Evolutionary conservation across 805 yeast species (phyloP).

Genomic region (Kuraishia cidri): DNA sequence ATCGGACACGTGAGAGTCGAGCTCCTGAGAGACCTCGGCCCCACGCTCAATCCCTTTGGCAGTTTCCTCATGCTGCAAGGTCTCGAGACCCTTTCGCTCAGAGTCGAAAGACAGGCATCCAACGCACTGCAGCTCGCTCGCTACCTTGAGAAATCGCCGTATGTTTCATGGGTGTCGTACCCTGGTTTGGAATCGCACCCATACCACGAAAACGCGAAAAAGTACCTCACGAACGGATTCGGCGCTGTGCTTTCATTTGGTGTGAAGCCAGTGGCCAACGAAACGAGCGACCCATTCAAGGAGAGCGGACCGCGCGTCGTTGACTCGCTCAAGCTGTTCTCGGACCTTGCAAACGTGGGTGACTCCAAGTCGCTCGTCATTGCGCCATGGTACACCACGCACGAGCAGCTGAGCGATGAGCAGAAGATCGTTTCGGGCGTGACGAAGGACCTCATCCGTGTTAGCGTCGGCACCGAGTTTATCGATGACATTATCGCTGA

Average conservation of each 20-base stretch:
- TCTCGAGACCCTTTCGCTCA: conserved; percentile 84
- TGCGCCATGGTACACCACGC: conserved; percentile 95
- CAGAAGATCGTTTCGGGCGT: conserved; percentile 85
- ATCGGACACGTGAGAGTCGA: conserved; percentile 77
- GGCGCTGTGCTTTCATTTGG: conserved; percentile 91
- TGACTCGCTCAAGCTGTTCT: conserved; percentile 75
- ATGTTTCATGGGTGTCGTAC: conserved; percentile 86
- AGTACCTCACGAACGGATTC: conserved; percentile 69
- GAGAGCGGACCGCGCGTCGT: conserved; percentile 80
- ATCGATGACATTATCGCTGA: conserved; percentile 88
- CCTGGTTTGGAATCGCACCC: conserved; percentile 80
- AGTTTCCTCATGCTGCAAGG: conserved; percentile 86
- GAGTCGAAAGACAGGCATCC: conserved; percentile 86
- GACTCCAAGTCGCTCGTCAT: conserved; percentile 93
- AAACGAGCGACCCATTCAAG: conserved; percentile 50
- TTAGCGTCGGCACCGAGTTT: conserved; percentile 85
- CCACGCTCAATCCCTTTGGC: conserved; percentile 81
- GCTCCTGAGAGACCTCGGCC: conserved; percentile 87
- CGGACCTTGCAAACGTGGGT: conserved; percentile 95
- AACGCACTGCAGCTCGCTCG: conserved; percentile 78
- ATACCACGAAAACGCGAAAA: conserved; percentile 75
- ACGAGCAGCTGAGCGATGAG: conserved; percentile 77
- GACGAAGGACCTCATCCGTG: conserved; percentile 79
- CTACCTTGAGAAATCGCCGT: conserved; percentile 54
- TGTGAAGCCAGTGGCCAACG: conserved; percentile 53